Evolutionary conservation across 2,329 filamentous ascomycete species (phyloP).

Genomic region (Aspergillus carbonarius): DNA sequence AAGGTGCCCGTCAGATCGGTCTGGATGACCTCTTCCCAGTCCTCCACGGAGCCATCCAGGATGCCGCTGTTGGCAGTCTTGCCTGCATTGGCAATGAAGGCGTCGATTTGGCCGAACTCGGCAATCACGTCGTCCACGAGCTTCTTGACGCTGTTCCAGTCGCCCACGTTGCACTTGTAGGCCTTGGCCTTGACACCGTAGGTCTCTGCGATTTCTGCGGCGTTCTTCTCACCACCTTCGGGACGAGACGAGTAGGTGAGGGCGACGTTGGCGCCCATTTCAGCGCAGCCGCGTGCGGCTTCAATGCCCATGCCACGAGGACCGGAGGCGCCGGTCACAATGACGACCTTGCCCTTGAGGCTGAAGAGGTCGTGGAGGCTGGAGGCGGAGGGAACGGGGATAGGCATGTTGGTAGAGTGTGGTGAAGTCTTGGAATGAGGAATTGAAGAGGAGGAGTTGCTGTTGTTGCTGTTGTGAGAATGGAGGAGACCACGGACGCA

Average conservation of each 20-base stretch:
- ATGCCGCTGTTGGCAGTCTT: constrained; percentile 68
- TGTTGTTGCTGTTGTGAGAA: background rate
- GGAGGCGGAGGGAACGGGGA: constrained; percentile 35
- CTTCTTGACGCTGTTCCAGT: constrained; percentile 57
- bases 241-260: constrained; percentile 66
- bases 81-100: constrained; percentile 69
- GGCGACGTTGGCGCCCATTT: constrained; percentile 64
- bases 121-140: constrained; percentile 60
- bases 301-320: constrained; percentile 68
- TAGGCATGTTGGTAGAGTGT: constrained; percentile 35
- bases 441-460: background rate
- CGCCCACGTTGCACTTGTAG: constrained; percentile 64
- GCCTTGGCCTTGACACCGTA: constrained; percentile 67
- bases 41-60: constrained; percentile 67
- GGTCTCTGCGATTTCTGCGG: constrained; percentile 57
- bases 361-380: constrained; percentile 45
- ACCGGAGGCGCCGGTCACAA: constrained; percentile 54
- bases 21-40: constrained; percentile 74
- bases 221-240: constrained; percentile 65
- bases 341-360: constrained; percentile 49
- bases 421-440: background rate
- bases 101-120: constrained; percentile 70
- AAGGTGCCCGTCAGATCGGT: constrained; percentile 85
- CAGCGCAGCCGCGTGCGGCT: constrained; percentile 63
- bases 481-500: background rate